Conservation (phyloP, 2,329 filamentous ascomycete genomes). For the Neofusicoccum parvum region DNA sequence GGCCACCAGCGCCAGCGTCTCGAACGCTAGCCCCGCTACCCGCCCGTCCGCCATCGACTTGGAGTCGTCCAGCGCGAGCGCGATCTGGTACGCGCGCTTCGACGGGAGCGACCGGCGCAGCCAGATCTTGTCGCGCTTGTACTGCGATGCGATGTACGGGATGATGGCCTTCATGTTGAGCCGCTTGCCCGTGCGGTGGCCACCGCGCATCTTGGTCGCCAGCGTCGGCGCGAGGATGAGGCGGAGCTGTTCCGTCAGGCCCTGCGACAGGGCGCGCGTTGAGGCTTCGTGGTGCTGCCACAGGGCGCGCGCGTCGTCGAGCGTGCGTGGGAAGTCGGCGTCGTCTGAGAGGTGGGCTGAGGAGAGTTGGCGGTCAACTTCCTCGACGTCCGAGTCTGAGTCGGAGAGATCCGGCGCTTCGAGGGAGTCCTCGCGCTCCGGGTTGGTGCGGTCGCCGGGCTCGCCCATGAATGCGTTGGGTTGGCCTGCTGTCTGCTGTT, state of each 20-base stretch:
- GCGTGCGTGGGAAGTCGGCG: constrained; percentile 2
- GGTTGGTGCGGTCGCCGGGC: constrained; percentile 38
- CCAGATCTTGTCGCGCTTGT: constrained; percentile 99
- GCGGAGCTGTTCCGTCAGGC: constrained; percentile 90
- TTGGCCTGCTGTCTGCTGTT: constrained; percentile 33
- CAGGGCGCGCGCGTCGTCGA: constrained; percentile 66
- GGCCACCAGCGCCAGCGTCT: constrained; percentile 89
- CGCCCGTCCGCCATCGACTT: constrained; percentile 86
- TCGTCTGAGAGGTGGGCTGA: not conserved
- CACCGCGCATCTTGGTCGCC: constrained; percentile 92
- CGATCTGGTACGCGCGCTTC: constrained; percentile 94
- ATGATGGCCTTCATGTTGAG: constrained; percentile 99
- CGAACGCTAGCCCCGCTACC: constrained; percentile 80
- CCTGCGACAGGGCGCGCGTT: constrained; percentile 83
- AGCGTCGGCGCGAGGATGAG: constrained; percentile 93
- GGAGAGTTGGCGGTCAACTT: constrained; percentile 59
- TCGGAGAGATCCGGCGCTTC: constrained; percentile 37
- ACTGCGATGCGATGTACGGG: constrained; percentile 95
- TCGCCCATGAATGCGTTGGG: constrained; percentile 50
- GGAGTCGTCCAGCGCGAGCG: constrained; percentile 95
- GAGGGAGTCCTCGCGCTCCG: constrained; percentile 41
- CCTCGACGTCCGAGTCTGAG: constrained; percentile 42
- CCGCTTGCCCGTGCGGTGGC: constrained; percentile 95
- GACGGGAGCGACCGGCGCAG: constrained; percentile 90
- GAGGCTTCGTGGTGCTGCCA: constrained; percentile 84